phyloP scores from a whole-genome alignment of 768 basidiomycete genomes.

The Russula griseocarnosa region DNA sequence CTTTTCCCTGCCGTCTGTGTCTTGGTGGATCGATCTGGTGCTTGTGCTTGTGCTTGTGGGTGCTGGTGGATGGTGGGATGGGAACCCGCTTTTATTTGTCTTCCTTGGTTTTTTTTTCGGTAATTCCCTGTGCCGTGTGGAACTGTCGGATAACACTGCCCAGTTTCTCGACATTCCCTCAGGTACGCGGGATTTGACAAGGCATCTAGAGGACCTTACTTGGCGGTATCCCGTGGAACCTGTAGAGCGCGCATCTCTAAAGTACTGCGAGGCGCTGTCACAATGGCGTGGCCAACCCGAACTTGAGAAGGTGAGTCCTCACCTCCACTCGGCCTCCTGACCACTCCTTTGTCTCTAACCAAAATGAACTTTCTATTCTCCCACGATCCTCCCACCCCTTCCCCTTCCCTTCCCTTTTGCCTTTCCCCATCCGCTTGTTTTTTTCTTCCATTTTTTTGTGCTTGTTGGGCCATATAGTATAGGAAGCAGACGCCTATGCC shows the following conservation, averaged over 20 bases:
- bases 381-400: background rate
- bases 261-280: slow-evolving; percentile 79
- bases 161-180: slow-evolving; percentile 77
- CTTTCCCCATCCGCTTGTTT: background rate
- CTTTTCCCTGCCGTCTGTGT: slow-evolving; percentile 1
- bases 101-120: background rate
- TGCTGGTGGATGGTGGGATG: background rate
- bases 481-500: slow-evolving; percentile 29
- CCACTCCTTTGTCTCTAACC: background rate
- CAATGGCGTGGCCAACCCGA: slow-evolving; percentile 84
- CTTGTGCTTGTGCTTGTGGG: background rate
- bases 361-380: background rate
- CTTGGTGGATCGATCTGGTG: background rate
- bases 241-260: slow-evolving; percentile 69
- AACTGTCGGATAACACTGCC: too few relatives aligned
- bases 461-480: slow-evolving; percentile 28
- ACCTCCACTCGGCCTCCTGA: background rate
- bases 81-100: background rate
- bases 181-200: slow-evolving; percentile 68
- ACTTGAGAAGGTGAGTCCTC: slow-evolving; percentile 57
- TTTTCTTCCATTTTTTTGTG: background rate
- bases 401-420: too few relatives aligned
- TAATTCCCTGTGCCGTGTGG: background rate
- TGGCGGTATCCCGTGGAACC: slow-evolving; percentile 81
- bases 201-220: slow-evolving; percentile 73